These are phyloP conservation scores for Lodderomyces oxycetoniae DNA, from an alignment of 1,139 yeast species.

Conservation along the genomic window DNA sequence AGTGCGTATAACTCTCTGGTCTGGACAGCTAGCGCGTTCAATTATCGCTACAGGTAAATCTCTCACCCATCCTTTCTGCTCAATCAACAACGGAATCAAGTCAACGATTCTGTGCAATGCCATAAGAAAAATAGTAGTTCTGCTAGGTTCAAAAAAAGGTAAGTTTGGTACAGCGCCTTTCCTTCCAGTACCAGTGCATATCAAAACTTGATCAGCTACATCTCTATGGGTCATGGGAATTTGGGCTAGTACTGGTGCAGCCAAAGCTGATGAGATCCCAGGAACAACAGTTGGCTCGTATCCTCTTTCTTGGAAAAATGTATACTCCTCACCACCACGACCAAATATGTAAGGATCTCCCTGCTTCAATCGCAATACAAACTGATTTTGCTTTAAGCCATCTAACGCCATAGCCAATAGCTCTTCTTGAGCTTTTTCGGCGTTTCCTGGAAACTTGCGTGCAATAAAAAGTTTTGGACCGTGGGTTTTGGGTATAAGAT, in stretches of 20 bases:
- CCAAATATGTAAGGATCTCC: slow-evolving; percentile 98
- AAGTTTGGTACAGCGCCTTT: slow-evolving; percentile 75
- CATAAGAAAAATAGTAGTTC: slow-evolving; percentile 90
- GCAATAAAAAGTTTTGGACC: slow-evolving; percentile 76
- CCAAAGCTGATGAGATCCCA: slow-evolving; percentile 86
- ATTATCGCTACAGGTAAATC: slow-evolving; percentile 77
- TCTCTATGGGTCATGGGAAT: slow-evolving; percentile 93
- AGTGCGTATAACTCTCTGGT: slow-evolving; percentile 81
- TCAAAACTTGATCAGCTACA: slow-evolving; percentile 85
- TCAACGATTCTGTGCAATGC: slow-evolving; percentile 78
- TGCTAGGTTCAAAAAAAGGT: slow-evolving; percentile 64
- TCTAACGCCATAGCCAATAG: slow-evolving; percentile 65
- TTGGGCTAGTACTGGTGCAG: slow-evolving; percentile 80
- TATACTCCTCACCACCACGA: slow-evolving; percentile 90
- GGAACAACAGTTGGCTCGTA: slow-evolving; percentile 71
- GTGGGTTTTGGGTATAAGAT: slow-evolving; percentile 62
- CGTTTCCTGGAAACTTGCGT: slow-evolving; percentile 93
- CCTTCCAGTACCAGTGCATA: slow-evolving; percentile 94
- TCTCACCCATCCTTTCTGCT: slow-evolving; percentile 59
- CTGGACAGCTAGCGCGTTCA: slow-evolving; percentile 92
- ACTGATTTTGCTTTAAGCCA: slow-evolving; percentile 59
- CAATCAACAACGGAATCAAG: slow-evolving; percentile 54
- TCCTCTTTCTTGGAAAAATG: slow-evolving; percentile 64
- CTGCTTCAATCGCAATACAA: slow-evolving; percentile 86
- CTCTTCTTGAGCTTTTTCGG: slow-evolving; percentile 89